Percentiles rank a stretch among this genome's conserved stretches.
These are phyloP conservation scores for Guyanaporus albipodus DNA, from an alignment of 768 basidiomycete species.

Conservation along the genomic window DNA sequence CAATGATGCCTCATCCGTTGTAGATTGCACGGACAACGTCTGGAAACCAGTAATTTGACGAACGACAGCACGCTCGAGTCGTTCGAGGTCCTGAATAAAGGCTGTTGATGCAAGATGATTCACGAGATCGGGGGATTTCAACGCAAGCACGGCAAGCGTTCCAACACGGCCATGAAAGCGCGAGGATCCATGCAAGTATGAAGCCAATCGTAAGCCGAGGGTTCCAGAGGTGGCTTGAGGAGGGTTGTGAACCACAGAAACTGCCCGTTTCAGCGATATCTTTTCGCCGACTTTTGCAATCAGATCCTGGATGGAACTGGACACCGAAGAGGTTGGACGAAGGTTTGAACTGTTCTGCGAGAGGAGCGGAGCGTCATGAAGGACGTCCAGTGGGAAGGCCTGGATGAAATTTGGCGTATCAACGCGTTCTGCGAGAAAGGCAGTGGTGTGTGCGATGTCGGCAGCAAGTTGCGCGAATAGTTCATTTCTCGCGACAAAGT, in stretches of 20 bases:
- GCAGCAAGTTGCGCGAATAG: slow-evolving; percentile 73
- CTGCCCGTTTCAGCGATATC: slow-evolving; percentile 62
- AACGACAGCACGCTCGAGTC: slow-evolving; percentile 71
- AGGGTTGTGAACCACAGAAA: slow-evolving; percentile 36
- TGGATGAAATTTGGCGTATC: slow-evolving; percentile 38
- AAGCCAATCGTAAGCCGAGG: slow-evolving; percentile 45
- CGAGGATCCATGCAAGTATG: slow-evolving; percentile 58
- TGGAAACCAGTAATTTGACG: slow-evolving; percentile 85
- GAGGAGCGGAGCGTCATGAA: slow-evolving; percentile 68
- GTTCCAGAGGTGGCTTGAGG: slow-evolving; percentile 31
- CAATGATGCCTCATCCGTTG: slow-evolving; percentile 48
- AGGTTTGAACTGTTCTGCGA: slow-evolving; percentile 30
- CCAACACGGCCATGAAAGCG: slow-evolving; percentile 57
- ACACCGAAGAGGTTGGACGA: slow-evolving; percentile 47
- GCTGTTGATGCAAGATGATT: slow-evolving; percentile 40
- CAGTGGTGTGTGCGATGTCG: slow-evolving; percentile 81
- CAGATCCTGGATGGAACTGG: slow-evolving; percentile 59
- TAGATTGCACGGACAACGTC: slow-evolving; percentile 46
- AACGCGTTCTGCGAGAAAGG: slow-evolving; percentile 56
- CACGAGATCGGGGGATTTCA: slow-evolving; percentile 47
- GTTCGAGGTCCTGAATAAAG: slow-evolving; percentile 55
- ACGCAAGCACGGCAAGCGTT: slow-evolving; percentile 50
- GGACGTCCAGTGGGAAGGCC: slow-evolving; percentile 46
- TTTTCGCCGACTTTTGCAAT: slow-evolving; percentile 81
- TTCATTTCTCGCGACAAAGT: slow-evolving; percentile 88